Percentiles rank a stretch among this genome's conserved stretches.
phyloP scores from a whole-genome alignment of 2,329 filamentous ascomycete genomes.

The Trichoderma sp. region DNA sequence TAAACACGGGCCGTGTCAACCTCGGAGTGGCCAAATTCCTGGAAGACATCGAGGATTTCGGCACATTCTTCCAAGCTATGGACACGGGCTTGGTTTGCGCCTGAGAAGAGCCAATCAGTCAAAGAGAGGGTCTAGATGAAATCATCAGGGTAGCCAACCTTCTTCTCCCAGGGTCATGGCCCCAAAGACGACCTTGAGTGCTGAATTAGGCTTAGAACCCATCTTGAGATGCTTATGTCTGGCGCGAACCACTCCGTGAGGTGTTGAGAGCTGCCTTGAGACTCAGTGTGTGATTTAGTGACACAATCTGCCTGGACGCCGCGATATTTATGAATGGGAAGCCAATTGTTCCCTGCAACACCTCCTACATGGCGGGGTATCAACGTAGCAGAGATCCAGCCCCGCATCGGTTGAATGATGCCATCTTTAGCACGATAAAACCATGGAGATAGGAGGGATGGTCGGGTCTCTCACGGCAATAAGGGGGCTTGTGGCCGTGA shows the following conservation, averaged over 20 bases:
- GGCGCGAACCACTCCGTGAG: not conserved
- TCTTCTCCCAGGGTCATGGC: constrained; percentile 26
- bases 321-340: not conserved
- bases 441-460: constrained; percentile 15
- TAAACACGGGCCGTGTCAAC: constrained; percentile 27
- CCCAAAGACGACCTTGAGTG: constrained; percentile 27
- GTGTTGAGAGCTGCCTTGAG: not conserved
- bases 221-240: not conserved
- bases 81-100: constrained; percentile 22
- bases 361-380: not conserved
- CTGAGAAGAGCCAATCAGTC: not conserved
- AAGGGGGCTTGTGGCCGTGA: not conserved
- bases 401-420: constrained; percentile 22
- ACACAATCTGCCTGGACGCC: not conserved
- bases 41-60: constrained; percentile 24
- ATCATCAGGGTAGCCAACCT: constrained; percentile 1
- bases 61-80: constrained; percentile 22
- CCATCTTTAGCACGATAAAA: constrained; percentile 21
- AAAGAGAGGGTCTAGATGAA: not conserved
- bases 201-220: constrained; percentile 18
- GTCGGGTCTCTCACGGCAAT: constrained; percentile 3
- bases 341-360: not conserved
- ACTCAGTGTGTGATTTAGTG: not conserved
- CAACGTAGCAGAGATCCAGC: constrained; percentile 1
- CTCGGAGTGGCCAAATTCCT: constrained; percentile 24